Conservation (phyloP, 2,329 filamentous ascomycete genomes). For the Thelonectria blattea region DNA sequence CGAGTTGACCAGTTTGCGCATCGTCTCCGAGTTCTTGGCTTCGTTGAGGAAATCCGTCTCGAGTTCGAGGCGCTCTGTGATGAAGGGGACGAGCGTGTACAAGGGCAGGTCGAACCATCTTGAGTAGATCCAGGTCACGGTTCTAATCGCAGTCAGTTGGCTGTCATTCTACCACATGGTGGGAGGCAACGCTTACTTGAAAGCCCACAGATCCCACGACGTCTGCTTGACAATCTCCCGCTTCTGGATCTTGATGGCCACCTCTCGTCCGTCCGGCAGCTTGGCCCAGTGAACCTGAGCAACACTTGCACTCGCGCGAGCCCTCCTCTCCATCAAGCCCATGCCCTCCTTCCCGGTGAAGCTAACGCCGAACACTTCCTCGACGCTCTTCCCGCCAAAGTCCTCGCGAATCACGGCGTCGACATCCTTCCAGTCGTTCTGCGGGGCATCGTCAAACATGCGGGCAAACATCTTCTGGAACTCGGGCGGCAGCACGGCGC, state of each 20-base stretch:
- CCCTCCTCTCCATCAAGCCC: conserved; percentile 66
- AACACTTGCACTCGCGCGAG: conserved; percentile 83
- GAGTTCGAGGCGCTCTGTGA: conserved; percentile 86
- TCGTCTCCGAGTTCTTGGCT: conserved; percentile 83
- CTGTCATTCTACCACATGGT: neutral
- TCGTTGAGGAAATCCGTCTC: conserved; percentile 97
- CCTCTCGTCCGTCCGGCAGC: conserved; percentile 83
- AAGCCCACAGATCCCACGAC: conserved; percentile 93
- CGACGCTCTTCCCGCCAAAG: conserved; percentile 76
- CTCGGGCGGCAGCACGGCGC: conserved; percentile 87
- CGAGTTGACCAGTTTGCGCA: conserved; percentile 75
- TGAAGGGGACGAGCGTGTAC: conserved; percentile 89
- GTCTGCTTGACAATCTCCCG: conserved; percentile 90
- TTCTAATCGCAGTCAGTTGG: conserved; percentile 52
- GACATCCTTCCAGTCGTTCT: conserved; percentile 86
- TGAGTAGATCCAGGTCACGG: conserved; percentile 82
- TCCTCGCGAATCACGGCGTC: conserved; percentile 86
- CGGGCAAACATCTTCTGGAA: conserved; percentile 95
- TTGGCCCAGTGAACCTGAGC: conserved; percentile 97
- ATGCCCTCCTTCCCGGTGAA: conserved; percentile 74
- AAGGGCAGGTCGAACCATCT: conserved; percentile 92
- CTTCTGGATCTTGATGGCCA: conserved; percentile 97
- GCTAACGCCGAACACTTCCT: conserved; percentile 92
- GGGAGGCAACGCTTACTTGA: conserved; percentile 66
- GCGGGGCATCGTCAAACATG: conserved; percentile 98